Percentiles rank a stretch among this genome's conserved stretches.
Evolutionary conservation across 2,329 filamentous ascomycete genomes (phyloP).

Genomic region (Ceratocystis destructans): DNA sequence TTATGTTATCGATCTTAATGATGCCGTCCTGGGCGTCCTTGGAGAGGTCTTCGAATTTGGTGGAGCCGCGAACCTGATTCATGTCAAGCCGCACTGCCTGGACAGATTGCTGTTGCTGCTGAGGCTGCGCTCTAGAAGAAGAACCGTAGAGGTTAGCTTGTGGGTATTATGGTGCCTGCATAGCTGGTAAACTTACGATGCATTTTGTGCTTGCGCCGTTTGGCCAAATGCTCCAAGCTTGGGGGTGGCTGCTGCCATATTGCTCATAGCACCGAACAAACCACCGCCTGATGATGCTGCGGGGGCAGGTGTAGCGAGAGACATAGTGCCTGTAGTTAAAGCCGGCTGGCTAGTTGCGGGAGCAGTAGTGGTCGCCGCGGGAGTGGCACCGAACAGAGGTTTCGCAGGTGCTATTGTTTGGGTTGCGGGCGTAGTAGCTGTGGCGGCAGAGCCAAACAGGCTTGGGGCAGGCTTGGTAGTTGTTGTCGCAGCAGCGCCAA

Average conservation of each 20-base stretch:
- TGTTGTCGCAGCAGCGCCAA: constrained; percentile 25
- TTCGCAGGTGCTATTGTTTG: constrained; percentile 19
- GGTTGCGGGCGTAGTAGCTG: constrained; percentile 20
- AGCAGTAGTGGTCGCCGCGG: background rate
- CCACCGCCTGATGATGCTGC: constrained; percentile 21
- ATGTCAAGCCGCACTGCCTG: constrained; percentile 68
- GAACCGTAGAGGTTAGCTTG: background rate
- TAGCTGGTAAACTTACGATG: background rate
- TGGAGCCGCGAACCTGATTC: constrained; percentile 67
- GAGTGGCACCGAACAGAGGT: constrained; percentile 19
- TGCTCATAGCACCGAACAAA: constrained; percentile 13
- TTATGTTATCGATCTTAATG: constrained; percentile 61
- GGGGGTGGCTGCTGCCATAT: constrained; percentile 3
- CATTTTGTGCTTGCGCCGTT: background rate
- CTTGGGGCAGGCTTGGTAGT: constrained; percentile 23
- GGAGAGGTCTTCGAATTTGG: constrained; percentile 79
- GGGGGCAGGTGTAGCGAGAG: constrained; percentile 1
- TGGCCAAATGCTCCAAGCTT: constrained; percentile 11
- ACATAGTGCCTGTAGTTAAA: background rate
- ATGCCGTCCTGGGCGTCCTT: constrained; percentile 70
- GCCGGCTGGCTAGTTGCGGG: constrained; percentile 19
- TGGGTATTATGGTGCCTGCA: background rate
- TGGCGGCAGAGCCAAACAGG: constrained; percentile 25
- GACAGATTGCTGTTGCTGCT: constrained; percentile 38
- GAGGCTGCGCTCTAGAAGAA: constrained; percentile 10